Evolutionary conservation across 208 protist genomes (phyloP).

Genomic region (Wallacemonas sp.): DNA sequence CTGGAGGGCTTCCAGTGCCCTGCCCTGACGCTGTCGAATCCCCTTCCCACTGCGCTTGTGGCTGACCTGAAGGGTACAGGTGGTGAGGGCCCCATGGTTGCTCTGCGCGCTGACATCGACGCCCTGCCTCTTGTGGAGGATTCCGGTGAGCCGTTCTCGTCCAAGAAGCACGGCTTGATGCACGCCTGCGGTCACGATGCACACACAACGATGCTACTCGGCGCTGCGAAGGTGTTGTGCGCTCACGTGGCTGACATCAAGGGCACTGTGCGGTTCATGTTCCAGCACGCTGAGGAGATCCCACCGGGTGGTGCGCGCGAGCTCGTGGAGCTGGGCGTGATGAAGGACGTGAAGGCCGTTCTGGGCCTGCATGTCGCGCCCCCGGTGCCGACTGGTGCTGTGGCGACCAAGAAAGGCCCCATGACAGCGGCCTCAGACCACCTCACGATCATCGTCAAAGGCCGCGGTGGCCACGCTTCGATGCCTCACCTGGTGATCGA

Average conservation of each 20-base stretch:
- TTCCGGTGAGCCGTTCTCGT: slow-evolving; percentile 63
- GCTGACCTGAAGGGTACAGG: slow-evolving; percentile 58
- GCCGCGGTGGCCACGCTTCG: slow-evolving; percentile 57
- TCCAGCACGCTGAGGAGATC: slow-evolving; percentile 75
- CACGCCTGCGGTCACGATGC: slow-evolving; percentile 75
- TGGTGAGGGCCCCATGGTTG: slow-evolving; percentile 47
- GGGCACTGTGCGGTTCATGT: slow-evolving; percentile 71
- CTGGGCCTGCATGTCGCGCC: slow-evolving; percentile 49
- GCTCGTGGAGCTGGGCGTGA: slow-evolving; percentile 44
- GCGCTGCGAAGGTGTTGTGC: slow-evolving; percentile 69
- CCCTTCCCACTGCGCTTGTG: slow-evolving; percentile 44
- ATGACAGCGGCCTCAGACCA: slow-evolving; percentile 36
- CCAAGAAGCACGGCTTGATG: slow-evolving; percentile 57
- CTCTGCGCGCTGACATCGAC: slow-evolving; percentile 72
- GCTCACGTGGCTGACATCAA: slow-evolving; percentile 40
- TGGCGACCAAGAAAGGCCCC: slow-evolving; percentile 30
- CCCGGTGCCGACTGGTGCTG: slow-evolving; percentile 30
- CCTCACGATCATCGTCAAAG: slow-evolving; percentile 56
- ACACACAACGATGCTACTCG: slow-evolving; percentile 72
- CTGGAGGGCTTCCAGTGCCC: slow-evolving; percentile 40
- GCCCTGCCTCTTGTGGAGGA: slow-evolving; percentile 69
- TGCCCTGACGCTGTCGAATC: slow-evolving; percentile 37
- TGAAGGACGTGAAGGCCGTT: slow-evolving; percentile 60
- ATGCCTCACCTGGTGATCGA: slow-evolving; percentile 56
- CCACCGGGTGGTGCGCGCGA: slow-evolving; percentile 58